Conservation (phyloP, 139 green algal species). For the Yamagishiella unicocca region DNA sequence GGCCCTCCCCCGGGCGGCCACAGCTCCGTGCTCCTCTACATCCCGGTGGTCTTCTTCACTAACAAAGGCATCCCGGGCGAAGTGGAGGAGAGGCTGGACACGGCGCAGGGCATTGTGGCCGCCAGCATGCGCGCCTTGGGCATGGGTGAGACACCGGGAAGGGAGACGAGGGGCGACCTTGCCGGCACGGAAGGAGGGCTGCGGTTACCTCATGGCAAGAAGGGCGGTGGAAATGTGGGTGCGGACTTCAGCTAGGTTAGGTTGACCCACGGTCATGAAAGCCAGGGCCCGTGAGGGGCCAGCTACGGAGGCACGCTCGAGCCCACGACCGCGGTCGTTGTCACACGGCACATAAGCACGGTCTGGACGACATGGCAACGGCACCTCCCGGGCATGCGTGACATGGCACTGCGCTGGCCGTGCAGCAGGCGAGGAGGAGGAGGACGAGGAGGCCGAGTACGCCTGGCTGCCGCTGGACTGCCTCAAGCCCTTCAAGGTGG, state of each 20-base stretch:
- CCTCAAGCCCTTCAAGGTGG: slow-evolving; percentile 81
- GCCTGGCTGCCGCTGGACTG: slow-evolving; percentile 87
- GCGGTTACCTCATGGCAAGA: too few relatives aligned
- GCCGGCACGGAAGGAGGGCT: background rate
- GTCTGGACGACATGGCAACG: too few relatives aligned
- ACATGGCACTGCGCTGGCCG: background rate
- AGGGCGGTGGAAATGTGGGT: too few relatives aligned
- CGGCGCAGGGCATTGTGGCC: slow-evolving; percentile 63
- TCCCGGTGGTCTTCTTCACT: slow-evolving; percentile 94
- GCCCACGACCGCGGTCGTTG: background rate
- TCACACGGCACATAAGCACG: too few relatives aligned
- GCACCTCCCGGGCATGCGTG: too few relatives aligned
- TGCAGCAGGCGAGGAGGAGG: slow-evolving; percentile 52
- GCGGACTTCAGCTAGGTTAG: too few relatives aligned
- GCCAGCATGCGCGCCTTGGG: slow-evolving; percentile 64
- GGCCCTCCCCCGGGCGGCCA: slow-evolving; percentile 75
- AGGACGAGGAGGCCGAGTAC: slow-evolving; percentile 91
- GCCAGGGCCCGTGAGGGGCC: too few relatives aligned
- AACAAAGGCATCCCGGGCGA: slow-evolving; percentile 87
- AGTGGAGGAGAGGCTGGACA: slow-evolving; percentile 69
- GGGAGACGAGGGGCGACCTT: too few relatives aligned
- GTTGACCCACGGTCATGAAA: too few relatives aligned
- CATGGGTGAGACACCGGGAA: slow-evolving; percentile 22
- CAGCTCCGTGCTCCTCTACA: slow-evolving; percentile 69
- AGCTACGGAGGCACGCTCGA: too few relatives aligned